Evolutionary conservation across 306 rosid species (phyloP).

Genomic region (Gastrolobium bilobum): DNA sequence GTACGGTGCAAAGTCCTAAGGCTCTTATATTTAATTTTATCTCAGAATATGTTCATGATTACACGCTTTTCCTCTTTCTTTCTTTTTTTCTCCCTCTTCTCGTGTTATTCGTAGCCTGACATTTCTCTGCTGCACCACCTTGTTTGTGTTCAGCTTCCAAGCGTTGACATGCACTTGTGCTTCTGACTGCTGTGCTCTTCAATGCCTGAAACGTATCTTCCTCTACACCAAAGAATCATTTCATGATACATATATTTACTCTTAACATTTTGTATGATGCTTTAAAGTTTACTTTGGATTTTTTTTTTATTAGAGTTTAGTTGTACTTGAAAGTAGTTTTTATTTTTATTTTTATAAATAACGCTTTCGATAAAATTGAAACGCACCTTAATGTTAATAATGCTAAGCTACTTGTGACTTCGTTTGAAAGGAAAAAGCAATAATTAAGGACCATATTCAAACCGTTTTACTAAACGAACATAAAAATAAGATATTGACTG

Average conservation of each 20-base stretch:
- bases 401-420: too few species aligned
- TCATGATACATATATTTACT: slow-evolving; percentile 43
- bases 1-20: slow-evolving; percentile 46
- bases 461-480: neutral
- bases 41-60: slow-evolving; percentile 44
- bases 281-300: too few species aligned
- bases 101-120: slow-evolving; percentile 58
- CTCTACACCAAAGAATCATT: slow-evolving; percentile 59
- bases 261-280: slow-evolving; percentile 3
- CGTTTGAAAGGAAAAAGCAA: too few species aligned
- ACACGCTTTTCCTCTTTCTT: slow-evolving; percentile 35
- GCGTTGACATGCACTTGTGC: slow-evolving; percentile 77
- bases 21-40: neutral
- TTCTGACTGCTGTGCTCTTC: slow-evolving; percentile 47
- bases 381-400: too few species aligned
- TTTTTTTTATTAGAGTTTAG: too few species aligned
- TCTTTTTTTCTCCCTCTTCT: neutral
- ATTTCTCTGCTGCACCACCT: slow-evolving; percentile 27
- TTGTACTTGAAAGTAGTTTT: too few species aligned
- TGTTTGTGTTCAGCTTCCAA: slow-evolving; percentile 45
- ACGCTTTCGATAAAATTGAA: too few species aligned
- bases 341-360: too few species aligned
- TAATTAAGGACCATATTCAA: neutral
- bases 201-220: slow-evolving; percentile 63
- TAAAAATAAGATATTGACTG: neutral